Evolutionary conservation across 2,329 filamentous ascomycete species (phyloP).

Genomic region (Penicillium griseofulvum): DNA sequence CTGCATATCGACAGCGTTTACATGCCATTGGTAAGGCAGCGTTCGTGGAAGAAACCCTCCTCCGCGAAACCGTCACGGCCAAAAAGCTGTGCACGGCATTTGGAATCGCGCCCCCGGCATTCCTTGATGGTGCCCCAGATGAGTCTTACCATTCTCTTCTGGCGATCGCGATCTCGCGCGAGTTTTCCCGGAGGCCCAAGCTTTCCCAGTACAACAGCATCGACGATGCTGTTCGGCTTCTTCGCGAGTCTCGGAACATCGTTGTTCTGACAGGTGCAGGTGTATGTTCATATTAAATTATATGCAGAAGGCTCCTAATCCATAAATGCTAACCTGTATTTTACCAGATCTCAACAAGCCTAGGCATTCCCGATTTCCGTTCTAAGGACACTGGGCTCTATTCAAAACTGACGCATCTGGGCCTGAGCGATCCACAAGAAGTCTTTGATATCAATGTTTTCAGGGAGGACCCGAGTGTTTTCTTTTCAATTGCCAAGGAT

Average conservation of each 20-base stretch:
- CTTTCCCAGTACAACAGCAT: conserved; percentile 77
- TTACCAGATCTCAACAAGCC: conserved; percentile 76
- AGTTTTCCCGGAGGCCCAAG: conserved; percentile 78
- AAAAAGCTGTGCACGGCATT: conserved; percentile 87
- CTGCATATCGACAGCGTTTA: conserved; percentile 66
- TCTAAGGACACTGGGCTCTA: conserved; percentile 92
- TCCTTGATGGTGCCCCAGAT: conserved; percentile 71
- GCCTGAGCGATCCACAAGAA: conserved; percentile 81
- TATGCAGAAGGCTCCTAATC: background rate
- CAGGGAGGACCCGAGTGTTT: conserved; percentile 78
- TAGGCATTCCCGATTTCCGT: conserved; percentile 95
- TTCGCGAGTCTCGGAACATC: conserved; percentile 75
- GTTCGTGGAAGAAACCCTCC: conserved; percentile 72
- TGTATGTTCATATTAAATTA: conserved; percentile 32
- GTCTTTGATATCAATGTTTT: conserved; percentile 92
- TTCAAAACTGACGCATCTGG: conserved; percentile 74
- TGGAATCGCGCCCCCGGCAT: conserved; percentile 69
- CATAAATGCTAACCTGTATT: background rate
- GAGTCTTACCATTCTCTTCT: conserved; percentile 73
- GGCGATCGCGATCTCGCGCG: conserved; percentile 72
- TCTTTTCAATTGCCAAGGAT: conserved; percentile 88
- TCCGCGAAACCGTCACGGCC: conserved; percentile 66
- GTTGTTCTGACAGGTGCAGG: conserved; percentile 93
- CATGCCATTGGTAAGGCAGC: conserved; percentile 72
- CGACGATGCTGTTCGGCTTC: conserved; percentile 77